Evolutionary conservation across 441 rosid species (phyloP), one percentile per base, ranked within the genome.

Genomic region (Eruca vesicaria): DNA sequence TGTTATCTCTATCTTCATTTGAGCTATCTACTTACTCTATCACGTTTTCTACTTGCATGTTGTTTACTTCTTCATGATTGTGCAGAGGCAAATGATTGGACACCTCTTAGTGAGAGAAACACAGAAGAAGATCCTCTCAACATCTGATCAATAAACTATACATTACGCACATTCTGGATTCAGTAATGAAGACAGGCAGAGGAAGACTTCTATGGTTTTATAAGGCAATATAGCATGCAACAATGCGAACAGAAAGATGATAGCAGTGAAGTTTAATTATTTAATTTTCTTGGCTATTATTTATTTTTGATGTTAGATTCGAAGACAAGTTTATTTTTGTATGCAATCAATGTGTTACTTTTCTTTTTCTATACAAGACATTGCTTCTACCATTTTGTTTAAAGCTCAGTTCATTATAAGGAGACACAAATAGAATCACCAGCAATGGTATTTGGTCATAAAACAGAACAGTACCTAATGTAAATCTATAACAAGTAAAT

Each of bases 71-170:
- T 57, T 18, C 81, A 70, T 71, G 96, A 87, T 23, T 23, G 26
- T 23, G 26, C 26, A 23, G 93, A 86, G 73, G 60, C 84, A 57
- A 82, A 84, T 81, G 90, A 81, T 5, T 73, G 94, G 91, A 75
- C 83, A 43, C 66, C 77, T 36, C 18, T 68, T 78, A 82, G 66
- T 71, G 96, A 87, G 78, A 82, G 82, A 76, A 86, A 88, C 71
- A 52, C 81, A 1, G 93, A 90, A 80, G 83, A 79, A 28, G 93
- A 90, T 53, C 90, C 90, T 14, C 76, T 88, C 69, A 87, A 84
- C 70, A 68, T 86, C 65, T 91, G 80, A 85, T 67, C 18, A 19
- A 45, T 31, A 43, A 33, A 45, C 45, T 64, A 64, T 16, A 64
- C 66, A 45, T 0, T 2, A 45, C 5, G 50, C 55, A 23, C 48